A percentile compares a stretch with the other conserved stretches of the same genome.
Evolutionary conservation across 2,329 filamentous ascomycete genomes (phyloP).

Genomic region (Ophiocordyceps camponoti-rufipedis): DNA sequence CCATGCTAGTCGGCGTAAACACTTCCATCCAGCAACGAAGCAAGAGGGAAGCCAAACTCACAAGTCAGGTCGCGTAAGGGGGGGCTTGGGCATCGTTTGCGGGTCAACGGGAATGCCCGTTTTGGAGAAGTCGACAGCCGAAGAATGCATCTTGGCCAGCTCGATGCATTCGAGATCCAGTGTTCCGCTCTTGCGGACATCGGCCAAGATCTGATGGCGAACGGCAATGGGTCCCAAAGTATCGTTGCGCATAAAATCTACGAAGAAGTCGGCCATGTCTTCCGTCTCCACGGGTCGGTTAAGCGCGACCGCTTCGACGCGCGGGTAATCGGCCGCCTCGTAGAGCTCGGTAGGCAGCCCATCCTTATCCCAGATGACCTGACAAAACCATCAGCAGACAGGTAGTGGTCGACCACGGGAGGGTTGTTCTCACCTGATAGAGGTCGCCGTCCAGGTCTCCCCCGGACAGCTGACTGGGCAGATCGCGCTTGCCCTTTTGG

Average conservation of each 20-base stretch:
- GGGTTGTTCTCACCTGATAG: slow-evolving; percentile 21
- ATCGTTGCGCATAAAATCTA: slow-evolving; percentile 57
- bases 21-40: background rate
- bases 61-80: slow-evolving; percentile 34
- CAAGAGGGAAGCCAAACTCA: slow-evolving; percentile 16
- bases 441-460: slow-evolving; percentile 74
- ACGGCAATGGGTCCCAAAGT: slow-evolving; percentile 47
- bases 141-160: slow-evolving; percentile 48
- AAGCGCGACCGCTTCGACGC: slow-evolving; percentile 37
- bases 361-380: slow-evolving; percentile 52
- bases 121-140: slow-evolving; percentile 60
- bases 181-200: slow-evolving; percentile 34
- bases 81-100: slow-evolving; percentile 19
- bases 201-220: slow-evolving; percentile 45
- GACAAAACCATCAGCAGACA: slow-evolving; percentile 9
- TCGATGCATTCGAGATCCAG: slow-evolving; percentile 27
- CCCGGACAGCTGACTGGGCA: slow-evolving; percentile 63
- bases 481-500: slow-evolving; percentile 47
- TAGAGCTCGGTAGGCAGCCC: slow-evolving; percentile 25
- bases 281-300: slow-evolving; percentile 34
- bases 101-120: slow-evolving; percentile 44
- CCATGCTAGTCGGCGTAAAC: slow-evolving; percentile 16
- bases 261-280: slow-evolving; percentile 67
- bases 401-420: background rate
- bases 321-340: slow-evolving; percentile 52